These are phyloP conservation scores for Penicillium sp. DNA, from an alignment of 2,329 filamentous ascomycete species.

Conservation along the genomic window DNA sequence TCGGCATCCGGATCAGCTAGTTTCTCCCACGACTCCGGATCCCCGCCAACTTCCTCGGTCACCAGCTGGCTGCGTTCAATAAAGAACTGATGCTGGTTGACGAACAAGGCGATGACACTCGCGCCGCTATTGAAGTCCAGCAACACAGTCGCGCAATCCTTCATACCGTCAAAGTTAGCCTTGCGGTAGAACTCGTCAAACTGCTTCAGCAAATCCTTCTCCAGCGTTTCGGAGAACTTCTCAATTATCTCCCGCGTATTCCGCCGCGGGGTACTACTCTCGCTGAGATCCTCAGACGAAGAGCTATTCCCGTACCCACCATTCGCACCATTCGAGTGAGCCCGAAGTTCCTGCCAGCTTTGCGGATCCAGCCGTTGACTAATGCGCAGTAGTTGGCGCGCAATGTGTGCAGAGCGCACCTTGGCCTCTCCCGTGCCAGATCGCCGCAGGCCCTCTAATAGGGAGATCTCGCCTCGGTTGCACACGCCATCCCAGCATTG, in stretches of 20 bases:
- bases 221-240: conserved; percentile 91
- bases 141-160: conserved; percentile 89
- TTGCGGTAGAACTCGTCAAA: conserved; percentile 96
- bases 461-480: conserved; percentile 79
- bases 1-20: conserved; percentile 93
- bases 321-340: conserved; percentile 57
- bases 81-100: conserved; percentile 99
- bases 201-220: conserved; percentile 91
- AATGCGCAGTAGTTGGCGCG: conserved; percentile 88
- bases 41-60: conserved; percentile 69
- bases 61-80: conserved; percentile 93
- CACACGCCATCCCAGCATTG: conserved; percentile 96
- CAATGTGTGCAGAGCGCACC: conserved; percentile 89
- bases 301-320: conserved; percentile 38
- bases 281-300: conserved; percentile 43
- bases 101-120: conserved; percentile 92
- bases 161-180: conserved; percentile 97
- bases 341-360: conserved; percentile 60
- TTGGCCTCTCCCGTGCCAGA: conserved; percentile 87
- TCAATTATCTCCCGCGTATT: conserved; percentile 88
- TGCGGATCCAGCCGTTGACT: conserved; percentile 82
- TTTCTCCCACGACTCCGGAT: conserved; percentile 75
- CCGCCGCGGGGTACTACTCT: conserved; percentile 42
- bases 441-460: conserved; percentile 83
- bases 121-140: conserved; percentile 94